Conservation (phyloP, 2,329 filamentous ascomycete genomes). For the Cylindrodendrum hubeiense region DNA sequence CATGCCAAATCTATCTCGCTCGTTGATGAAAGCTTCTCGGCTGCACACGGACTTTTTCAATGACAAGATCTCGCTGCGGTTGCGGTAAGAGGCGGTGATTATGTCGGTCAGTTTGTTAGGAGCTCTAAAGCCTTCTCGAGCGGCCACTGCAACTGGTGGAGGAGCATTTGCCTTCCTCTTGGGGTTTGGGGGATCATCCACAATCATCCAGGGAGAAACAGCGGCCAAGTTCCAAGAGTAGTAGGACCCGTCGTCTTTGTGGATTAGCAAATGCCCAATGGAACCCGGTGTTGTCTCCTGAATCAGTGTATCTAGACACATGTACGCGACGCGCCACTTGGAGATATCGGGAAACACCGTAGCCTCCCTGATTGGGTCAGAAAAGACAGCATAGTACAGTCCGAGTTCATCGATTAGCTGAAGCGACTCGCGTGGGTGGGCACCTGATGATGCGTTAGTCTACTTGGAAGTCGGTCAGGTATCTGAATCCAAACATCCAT, state of each 20-base stretch:
- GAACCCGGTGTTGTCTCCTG: conserved; percentile 58
- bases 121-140: conserved; percentile 82
- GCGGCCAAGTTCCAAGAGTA: conserved; percentile 83
- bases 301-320: conserved; percentile 68
- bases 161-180: conserved; percentile 64
- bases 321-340: conserved; percentile 74
- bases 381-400: conserved; percentile 81
- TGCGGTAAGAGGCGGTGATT: conserved; percentile 72
- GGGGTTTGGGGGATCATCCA: conserved; percentile 55
- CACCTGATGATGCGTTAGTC: conserved; percentile 54
- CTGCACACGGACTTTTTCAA: conserved; percentile 69
- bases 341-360: conserved; percentile 67
- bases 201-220: conserved; percentile 77
- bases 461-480: not conserved
- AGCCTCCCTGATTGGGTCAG: conserved; percentile 70
- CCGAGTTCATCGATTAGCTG: conserved; percentile 73
- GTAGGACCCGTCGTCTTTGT: conserved; percentile 74
- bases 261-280: conserved; percentile 68
- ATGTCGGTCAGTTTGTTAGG: conserved; percentile 81
- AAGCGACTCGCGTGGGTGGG: conserved; percentile 72
- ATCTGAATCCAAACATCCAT: not conserved
- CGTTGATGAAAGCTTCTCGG: conserved; percentile 57
- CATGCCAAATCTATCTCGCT: conserved; percentile 79
- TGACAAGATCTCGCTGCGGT: conserved; percentile 72
- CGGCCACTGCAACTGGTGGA: conserved; percentile 65